These are phyloP conservation scores for Candida silvatica DNA, from an alignment of 805 yeast genomes.

Conservation along the genomic window DNA sequence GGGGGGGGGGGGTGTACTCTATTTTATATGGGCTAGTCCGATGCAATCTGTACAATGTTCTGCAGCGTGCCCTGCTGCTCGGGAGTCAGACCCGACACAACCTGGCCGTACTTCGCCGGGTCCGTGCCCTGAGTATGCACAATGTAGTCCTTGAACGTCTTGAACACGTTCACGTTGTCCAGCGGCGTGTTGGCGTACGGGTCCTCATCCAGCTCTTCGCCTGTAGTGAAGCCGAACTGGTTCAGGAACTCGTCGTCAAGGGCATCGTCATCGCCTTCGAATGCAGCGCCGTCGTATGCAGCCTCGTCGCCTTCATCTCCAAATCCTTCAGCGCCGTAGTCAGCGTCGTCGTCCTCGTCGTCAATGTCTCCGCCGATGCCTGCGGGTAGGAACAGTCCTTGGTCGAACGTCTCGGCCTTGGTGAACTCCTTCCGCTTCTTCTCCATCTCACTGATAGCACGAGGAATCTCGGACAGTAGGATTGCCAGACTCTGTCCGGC, in stretches of 20 bases:
- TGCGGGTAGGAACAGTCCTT: slow-evolving; percentile 7
- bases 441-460: slow-evolving; percentile 58
- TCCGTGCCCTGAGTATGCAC: slow-evolving; percentile 39
- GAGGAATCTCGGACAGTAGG: slow-evolving; percentile 56
- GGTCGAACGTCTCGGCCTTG: slow-evolving; percentile 16
- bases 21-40: neutral
- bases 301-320: slow-evolving; percentile 20
- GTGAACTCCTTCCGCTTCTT: slow-evolving; percentile 51
- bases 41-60: slow-evolving; percentile 5
- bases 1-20: too few relatives aligned
- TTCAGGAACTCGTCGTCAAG: slow-evolving; percentile 1
- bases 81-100: slow-evolving; percentile 14
- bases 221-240: slow-evolving; percentile 19
- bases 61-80: slow-evolving; percentile 17
- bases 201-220: slow-evolving; percentile 76
- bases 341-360: slow-evolving; percentile 17
- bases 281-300: slow-evolving; percentile 25
- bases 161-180: slow-evolving; percentile 67
- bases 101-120: slow-evolving; percentile 14
- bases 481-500: slow-evolving; percentile 43
- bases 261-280: neutral
- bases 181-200: slow-evolving; percentile 72
- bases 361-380: slow-evolving; percentile 16
- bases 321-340: too few relatives aligned
- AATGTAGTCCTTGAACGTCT: slow-evolving; percentile 51